Base-by-base conservation (phyloP, 2,329 filamentous ascomycete genomes). In the Aspergillus pseudoviridinutans region DNA sequence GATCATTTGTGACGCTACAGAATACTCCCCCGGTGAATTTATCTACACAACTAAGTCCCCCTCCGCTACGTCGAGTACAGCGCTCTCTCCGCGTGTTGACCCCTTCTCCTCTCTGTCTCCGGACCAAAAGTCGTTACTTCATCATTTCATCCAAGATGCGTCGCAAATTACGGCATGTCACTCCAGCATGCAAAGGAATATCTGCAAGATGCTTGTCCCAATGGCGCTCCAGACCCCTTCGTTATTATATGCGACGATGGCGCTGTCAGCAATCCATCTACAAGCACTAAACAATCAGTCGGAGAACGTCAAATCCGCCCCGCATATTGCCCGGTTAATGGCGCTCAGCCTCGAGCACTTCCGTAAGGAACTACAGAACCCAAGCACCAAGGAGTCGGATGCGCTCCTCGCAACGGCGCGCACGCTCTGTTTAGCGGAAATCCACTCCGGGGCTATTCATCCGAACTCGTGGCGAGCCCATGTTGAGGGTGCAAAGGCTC, bases 181-280 rank as follows among this genome's bases (percentile, higher is more conserved):
- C 57, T 65, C 69, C 1, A 69, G 72, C 42, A 75, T 77, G 70
- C 75, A 76, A 49, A 67, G 68, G 44, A 72, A 77, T 53, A 74
- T 78, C 51, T 78, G 75, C 61, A 67, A 69, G 22, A 72, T 76
- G 70, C 68, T 78, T 14, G 65, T 78, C n/a, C 75, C 76, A 1
- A 77, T 78, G 74, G 76, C 74, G 24, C 64, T 77, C 1, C 72
- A 76, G 53, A 77, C 71, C 9, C 76, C 74, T 2, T 75, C 75
- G 1, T 65, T 78, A 51, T 67, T 78, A 25, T 75, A 77, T 58
- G 76, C 75, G 22, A 78, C 75, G 22, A 73, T 75, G 54, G 75
- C 76, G 1, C 67, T 78, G 24, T 76, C 76, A 3, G 76, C 75
- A 12, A 73, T 78, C 24, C 76, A 78, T 55, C 68, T 76, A 1